A percentile compares a stretch with the other conserved stretches of the same genome.
These are phyloP conservation scores for Biscutella laevigata DNA, from an alignment of 441 rosid species.

Conservation along the genomic window DNA sequence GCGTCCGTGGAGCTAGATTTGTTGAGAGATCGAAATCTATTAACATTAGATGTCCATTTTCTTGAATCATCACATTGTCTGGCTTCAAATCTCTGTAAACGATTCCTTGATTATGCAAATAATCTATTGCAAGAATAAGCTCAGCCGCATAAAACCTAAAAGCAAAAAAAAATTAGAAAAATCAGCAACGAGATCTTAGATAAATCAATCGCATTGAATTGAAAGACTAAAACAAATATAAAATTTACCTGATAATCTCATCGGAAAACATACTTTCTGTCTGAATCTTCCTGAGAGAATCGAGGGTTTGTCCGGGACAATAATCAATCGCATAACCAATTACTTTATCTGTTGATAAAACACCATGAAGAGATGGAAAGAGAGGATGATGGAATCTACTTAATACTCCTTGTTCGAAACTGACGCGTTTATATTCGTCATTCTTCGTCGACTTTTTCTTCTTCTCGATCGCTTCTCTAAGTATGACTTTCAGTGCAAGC, in stretches of 20 bases:
- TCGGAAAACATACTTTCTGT: constrained; percentile 67
- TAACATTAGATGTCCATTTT: constrained; percentile 53
- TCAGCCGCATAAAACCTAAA: constrained; percentile 60
- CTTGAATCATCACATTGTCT: constrained; percentile 54
- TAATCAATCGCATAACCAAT: constrained; percentile 76
- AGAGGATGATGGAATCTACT: constrained; percentile 48
- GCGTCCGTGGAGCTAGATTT: constrained; percentile 33
- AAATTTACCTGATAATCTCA: constrained; percentile 24
- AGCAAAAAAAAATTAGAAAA: no score
- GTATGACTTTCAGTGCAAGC: constrained; percentile 55
- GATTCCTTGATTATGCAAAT: constrained; percentile 41
- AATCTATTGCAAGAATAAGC: constrained; percentile 42
- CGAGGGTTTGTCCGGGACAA: constrained; percentile 65
- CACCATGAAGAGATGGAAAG: constrained; percentile 57
- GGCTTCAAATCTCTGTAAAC: constrained; percentile 57
- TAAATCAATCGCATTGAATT: no score
- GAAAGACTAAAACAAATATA: no score
- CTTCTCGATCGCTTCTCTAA: constrained; percentile 45
- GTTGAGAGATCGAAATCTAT: constrained; percentile 63
- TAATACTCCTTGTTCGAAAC: constrained; percentile 53
- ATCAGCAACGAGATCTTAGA: no score
- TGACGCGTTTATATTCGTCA: constrained; percentile 25
- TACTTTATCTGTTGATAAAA: constrained; percentile 47
- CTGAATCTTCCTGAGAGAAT: constrained; percentile 45
- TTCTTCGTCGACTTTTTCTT: constrained; percentile 10